Evolutionary conservation across 75 land plant species (phyloP), one percentile per base, ranked within the genome.

Genomic region (Sequoiadendron giganteum): DNA sequence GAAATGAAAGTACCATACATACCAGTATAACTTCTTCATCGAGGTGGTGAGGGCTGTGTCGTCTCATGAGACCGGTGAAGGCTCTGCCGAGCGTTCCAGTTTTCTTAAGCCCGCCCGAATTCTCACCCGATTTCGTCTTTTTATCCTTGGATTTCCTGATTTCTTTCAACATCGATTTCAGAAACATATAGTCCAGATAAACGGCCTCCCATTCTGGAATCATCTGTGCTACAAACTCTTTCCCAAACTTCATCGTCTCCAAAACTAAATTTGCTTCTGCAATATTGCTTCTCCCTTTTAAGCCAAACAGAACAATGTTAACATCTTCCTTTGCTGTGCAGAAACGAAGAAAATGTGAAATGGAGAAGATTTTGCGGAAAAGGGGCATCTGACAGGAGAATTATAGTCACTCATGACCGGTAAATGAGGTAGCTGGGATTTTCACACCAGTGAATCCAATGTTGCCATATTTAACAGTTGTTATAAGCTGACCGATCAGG

Each of bases 141-240:
- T 86, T 82, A 32, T 84, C 84, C 86, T 86, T 61, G 28, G n/a
- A 21, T 61, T 61, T 90, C 85, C 58, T 80, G 10, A 91, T 40
- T 2, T 91, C 88, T 75, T 91, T 91, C 47, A 91, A 32, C 21
- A 91, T 72, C 39, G 88, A 25, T 65, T 90, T 90, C 16, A 90
- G 87, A 73, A 39, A 78, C 10, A 75, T 7, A 81, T 90, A 90
- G 65, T 90, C 86, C 89, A 90, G 32, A 86, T 90, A 90, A 5
- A 91, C 92, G 16, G 89, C 89, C 39, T 42, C 42, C 95, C 95
- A 94, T 81, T 93, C 95, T 0, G 91, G 93, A 85, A 93, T 93
- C 90, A 88, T 88, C 83, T 94, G 91, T 61, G 48, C 58, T 87
- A 88, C 89, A 30, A 93, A 89, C 42, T 91, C 89, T n/a, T 93